Percentiles rank a stretch among this genome's conserved stretches.
Conservation (phyloP, 768 basidiomycete genomes). For the Dentipellis fragilis region DNA sequence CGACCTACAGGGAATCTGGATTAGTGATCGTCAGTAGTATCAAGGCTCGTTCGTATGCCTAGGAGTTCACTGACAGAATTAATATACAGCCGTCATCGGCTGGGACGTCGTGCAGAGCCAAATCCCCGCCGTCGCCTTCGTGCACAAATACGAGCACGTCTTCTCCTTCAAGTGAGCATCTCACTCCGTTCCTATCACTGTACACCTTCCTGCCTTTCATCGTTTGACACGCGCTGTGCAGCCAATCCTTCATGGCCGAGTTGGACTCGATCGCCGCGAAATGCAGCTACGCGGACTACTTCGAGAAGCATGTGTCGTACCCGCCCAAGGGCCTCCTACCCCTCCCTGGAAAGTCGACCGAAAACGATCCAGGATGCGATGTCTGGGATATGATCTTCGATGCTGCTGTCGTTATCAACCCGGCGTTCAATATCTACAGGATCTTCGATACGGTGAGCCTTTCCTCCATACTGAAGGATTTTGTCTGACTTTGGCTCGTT, state of each 20-base stretch:
- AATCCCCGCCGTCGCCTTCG: constrained; percentile 66
- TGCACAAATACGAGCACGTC: constrained; percentile 59
- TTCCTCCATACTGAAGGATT: neutral
- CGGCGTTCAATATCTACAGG: constrained; percentile 69
- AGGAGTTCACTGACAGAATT: neutral
- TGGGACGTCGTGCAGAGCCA: constrained; percentile 60
- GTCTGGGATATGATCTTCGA: constrained; percentile 59
- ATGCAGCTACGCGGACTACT: constrained; percentile 61
- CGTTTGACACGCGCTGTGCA: constrained; percentile 16
- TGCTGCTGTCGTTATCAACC: constrained; percentile 53
- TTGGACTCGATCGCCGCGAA: constrained; percentile 39
- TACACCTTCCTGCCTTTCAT: neutral
- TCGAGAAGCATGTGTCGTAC: constrained; percentile 51
- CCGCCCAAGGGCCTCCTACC: constrained; percentile 62
- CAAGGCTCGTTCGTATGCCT: too few species aligned
- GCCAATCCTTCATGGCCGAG: constrained; percentile 50
- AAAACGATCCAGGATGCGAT: constrained; percentile 44
- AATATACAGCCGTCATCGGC: constrained; percentile 38
- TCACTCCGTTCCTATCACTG: neutral
- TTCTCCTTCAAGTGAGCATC: constrained; percentile 58
- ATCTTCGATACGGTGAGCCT: constrained; percentile 54
- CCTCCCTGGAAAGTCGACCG: constrained; percentile 48
- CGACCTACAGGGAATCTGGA: constrained; percentile 60
- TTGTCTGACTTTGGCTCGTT: neutral
- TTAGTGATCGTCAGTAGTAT: constrained; percentile 53